Evolutionary conservation across 2,329 filamentous ascomycete species (phyloP), one percentile per base, ranked within the genome.

Genomic region (Xylaria sp.): DNA sequence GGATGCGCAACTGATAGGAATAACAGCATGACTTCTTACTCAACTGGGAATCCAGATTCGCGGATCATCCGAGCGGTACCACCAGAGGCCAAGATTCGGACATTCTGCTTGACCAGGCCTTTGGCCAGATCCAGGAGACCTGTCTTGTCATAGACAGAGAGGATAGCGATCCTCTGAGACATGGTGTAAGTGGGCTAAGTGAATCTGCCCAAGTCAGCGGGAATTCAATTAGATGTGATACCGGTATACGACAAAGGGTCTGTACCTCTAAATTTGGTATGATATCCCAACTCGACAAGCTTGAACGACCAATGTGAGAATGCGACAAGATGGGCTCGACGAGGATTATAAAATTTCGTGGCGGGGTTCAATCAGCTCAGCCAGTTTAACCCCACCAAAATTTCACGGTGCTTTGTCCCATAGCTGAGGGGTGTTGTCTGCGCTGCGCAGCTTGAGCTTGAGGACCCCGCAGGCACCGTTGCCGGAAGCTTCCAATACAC

Each of bases 71-170:
- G 96, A 73, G 96, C 92, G 57, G 96, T 99, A 76, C 96, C 96
- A 68, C 96, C 96, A 66, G 95, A 98, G 63, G 96, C 96, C 67
- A 99, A 88, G 73, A 99, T 91, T 75, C 94, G 92, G 75, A 97
- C 92, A 89, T 96, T 91, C 79, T 97, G 89, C 86, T 95, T 89
- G 79, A 92, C 88, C 59, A 97, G 89, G 76, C 94, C 94, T 83
- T 97, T 97, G 77, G 94, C 93, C 75, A 97, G 87, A 83, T 97
- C 94, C 74, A 97, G 85, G 74, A 97, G 88, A 69, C 94, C 96
- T 65, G 95, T 98, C 90, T 99, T 99, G 88, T 99, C 93, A 81
- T 96, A 98, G 85, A 98, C 96, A 74, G 95, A 98, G 80, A 99
- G 88, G 79, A 99, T 98, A 74, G 96, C 96, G 86, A 87, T 88